Base-by-base conservation (phyloP, 495 filamentous ascomycete genomes). In the Penicillium parvum region DNA sequence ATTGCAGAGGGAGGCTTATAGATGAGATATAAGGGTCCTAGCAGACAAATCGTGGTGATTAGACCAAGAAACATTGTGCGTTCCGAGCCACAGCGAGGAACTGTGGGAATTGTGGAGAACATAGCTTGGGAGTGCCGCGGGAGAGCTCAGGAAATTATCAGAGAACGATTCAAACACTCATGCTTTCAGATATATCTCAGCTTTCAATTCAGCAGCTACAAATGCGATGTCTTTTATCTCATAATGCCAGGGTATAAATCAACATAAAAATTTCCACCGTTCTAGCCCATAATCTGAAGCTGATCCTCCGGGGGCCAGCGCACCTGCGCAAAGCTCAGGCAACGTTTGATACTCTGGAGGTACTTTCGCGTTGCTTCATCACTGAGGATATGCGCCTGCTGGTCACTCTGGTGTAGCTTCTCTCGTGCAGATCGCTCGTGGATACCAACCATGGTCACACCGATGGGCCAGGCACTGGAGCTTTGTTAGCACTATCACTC, bases 361-460 rank as follows among this genome's bases (percentile, higher is more conserved):
- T 89, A 95, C 72, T 97, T 97, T 47, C 92, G 74, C 35, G 92
- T 98, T 20, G 82, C 78, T 70, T 98, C 92, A 60, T 97, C 90
- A 46, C 88, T 90, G 80, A 98, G 88, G 57, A 98, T 95, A 65
- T 98, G 94, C 5, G 90, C 92, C 47, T 88, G 78, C 58, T 90
- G 84, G 50, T 87, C 90, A 47, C 78, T 78, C 63, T 90, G 79
- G 58, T 97, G 90, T 33, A 98, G 72, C 68, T 97, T 97, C 67
- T 98, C 92, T 26, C 92, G 78, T 5, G 92, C 91, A 32, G 82
- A 88, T 47, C 92, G 82, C 69, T 97, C 92, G 78, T 98, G 92
- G 57, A 98, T 98, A 73, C 92, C 92, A 49, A 98, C 92, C 92
- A 97, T 96, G 54, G 92, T 98, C 20, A 98, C 92, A 67, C 92